A percentile compares a stretch with the other conserved stretches of the same genome.
These are phyloP conservation scores for Fragaria nilgerrensis DNA, from an alignment of 306 rosid genomes.

Conservation along the genomic window DNA sequence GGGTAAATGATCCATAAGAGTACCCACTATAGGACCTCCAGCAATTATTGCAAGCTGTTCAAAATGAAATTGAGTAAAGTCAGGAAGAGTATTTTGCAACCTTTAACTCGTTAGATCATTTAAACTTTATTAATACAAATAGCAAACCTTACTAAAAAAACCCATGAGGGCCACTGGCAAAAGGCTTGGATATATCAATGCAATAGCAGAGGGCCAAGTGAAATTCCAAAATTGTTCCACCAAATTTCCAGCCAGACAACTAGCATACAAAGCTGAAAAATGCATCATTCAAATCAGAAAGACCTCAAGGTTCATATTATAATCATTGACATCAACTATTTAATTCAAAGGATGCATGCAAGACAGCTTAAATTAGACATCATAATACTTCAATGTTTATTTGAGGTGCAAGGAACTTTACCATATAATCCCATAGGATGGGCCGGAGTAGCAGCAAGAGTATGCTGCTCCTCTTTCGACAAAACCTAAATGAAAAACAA, in stretches of 20 bases:
- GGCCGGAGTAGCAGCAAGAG: constrained; percentile 92
- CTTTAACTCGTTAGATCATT: neutral
- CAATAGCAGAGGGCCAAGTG: constrained; percentile 99
- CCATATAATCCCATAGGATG: constrained; percentile 91
- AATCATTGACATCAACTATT: constrained; percentile 8
- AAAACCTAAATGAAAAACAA: constrained; percentile 55
- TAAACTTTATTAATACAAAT: constrained; percentile 5
- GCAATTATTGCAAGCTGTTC: constrained; percentile 58
- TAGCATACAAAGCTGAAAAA: constrained; percentile 79
- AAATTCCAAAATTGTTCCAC: constrained; percentile 99
- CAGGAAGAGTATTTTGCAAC: constrained; percentile 21
- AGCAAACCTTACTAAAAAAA: constrained; percentile 77
- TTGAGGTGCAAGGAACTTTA: constrained; percentile 33
- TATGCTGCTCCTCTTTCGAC: constrained; percentile 76
- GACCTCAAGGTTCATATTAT: constrained; percentile 19
- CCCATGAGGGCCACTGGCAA: constrained; percentile 91
- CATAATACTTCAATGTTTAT: constrained; percentile 2
- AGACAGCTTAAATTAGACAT: neutral
- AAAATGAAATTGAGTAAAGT: constrained; percentile 16
- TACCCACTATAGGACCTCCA: constrained; percentile 91
- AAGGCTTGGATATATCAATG: constrained; percentile 91
- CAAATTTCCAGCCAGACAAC: constrained; percentile 83
- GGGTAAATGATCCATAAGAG: constrained; percentile 77
- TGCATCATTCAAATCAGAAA: constrained; percentile 33
- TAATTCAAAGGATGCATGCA: constrained; percentile 18